Base-by-base conservation (phyloP, 2,329 filamentous ascomycete genomes). In the Metarhizium guizhouense region DNA sequence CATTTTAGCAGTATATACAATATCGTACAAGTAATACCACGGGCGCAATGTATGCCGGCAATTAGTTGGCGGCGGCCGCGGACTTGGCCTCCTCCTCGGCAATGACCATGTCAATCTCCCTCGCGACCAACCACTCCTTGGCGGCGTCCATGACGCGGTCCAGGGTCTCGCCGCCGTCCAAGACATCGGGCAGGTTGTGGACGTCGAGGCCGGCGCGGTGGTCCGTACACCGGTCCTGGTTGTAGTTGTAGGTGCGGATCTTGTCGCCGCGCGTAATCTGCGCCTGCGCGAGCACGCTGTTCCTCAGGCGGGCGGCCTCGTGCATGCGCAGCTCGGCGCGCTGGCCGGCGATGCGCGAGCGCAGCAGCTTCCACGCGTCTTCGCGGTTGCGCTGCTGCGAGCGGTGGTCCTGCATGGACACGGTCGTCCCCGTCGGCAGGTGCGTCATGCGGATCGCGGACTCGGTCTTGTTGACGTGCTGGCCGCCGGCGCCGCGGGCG, bases 401-500 rank as follows among this genome's bases (percentile, higher is more conserved):
- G 54, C 94, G 83, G 54, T 85, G 86, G 68, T 99, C 94, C 70
- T 99, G 94, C 80, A 97, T 95, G 13, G 86, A 86, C 14, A 97
- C 92, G 2, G 89, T 83, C 0, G 85, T 94, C 48, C 88, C 88
- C 1, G 91, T 95, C 2, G 94, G 94, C 6, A 87, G 72, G 74
- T 99, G 94, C 2, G 92, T 97, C 64, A 99, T 78, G 10, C 94
- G 86, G 58, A 99, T 89, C 3, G 94, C 94, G 34, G 90, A 96
- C 74, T 99, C 94, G 0, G 94, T 99, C 70, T 93, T 96, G 74
- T 99, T 99, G 68, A 99, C 94, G 72, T 99, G 94, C 74, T 99
- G 94, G 1, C 94, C 94, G 36, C 94, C 94, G 0, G 94, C 93
- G 57, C 94, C 94, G 49, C 90, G 79, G 0, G 94, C 91, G 16